These are phyloP conservation scores for Verticillium klebahnii DNA, from an alignment of 2,329 filamentous ascomycete species.

Conservation along the genomic window DNA sequence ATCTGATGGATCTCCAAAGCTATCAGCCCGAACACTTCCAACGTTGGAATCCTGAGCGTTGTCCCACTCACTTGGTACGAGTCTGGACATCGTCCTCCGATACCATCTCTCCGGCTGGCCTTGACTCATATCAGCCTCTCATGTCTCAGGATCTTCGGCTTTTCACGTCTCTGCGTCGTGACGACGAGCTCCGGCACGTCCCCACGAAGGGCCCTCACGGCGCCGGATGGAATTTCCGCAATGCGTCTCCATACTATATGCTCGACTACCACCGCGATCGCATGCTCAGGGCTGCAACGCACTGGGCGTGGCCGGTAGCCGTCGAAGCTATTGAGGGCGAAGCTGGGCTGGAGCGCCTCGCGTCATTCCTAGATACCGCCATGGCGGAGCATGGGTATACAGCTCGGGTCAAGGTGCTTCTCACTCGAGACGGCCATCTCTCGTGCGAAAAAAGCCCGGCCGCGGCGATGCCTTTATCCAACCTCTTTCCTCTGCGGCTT, in stretches of 20 bases:
- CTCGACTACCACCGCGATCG: slow-evolving; percentile 74
- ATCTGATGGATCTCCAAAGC: not conserved
- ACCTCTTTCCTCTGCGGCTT: slow-evolving; percentile 54
- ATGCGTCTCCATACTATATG: slow-evolving; percentile 69
- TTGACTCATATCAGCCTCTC: not conserved
- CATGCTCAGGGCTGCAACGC: slow-evolving; percentile 57
- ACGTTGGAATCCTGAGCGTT: not conserved
- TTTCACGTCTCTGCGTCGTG: slow-evolving; percentile 70
- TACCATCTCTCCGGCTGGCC: no score
- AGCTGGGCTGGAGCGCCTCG: slow-evolving; percentile 37
- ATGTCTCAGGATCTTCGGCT: slow-evolving; percentile 45
- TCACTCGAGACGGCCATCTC: slow-evolving; percentile 45
- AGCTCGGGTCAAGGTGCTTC: slow-evolving; percentile 48
- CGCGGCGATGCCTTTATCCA: slow-evolving; percentile 24
- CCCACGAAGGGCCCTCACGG: slow-evolving; percentile 30
- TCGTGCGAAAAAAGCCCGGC: slow-evolving; percentile 32
- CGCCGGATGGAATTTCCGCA: slow-evolving; percentile 47
- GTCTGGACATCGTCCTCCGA: no score
- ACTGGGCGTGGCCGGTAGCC: slow-evolving; percentile 52
- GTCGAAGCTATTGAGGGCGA: slow-evolving; percentile 39
- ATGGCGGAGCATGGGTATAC: slow-evolving; percentile 15
- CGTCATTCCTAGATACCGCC: slow-evolving; percentile 20
- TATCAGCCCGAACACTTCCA: not conserved
- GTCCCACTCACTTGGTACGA: not conserved
- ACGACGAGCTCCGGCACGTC: slow-evolving; percentile 48